Evolutionary conservation across 768 basidiomycete species (phyloP).

Genomic region (Jaapia argillacea): DNA sequence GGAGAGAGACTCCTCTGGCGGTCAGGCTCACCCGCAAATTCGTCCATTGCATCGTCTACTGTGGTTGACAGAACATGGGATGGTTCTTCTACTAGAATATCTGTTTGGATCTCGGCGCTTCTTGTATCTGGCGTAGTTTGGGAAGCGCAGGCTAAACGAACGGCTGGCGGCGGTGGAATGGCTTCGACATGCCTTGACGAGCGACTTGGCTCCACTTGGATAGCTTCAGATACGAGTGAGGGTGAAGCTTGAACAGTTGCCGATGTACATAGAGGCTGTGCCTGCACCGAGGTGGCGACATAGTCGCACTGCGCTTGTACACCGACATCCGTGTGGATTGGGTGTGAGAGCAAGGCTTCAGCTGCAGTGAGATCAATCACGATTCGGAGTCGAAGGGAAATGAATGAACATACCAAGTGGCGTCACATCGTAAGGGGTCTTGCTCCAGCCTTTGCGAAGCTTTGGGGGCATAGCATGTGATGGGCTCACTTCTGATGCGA

Average conservation of each 20-base stretch:
- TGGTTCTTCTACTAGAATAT: too few species aligned
- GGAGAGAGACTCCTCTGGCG: slow-evolving; percentile 43
- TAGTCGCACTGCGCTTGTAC: slow-evolving; percentile 31
- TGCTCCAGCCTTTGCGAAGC: slow-evolving; percentile 33
- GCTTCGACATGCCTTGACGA: neutral
- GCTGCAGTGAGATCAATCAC: too few species aligned
- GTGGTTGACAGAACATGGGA: too few species aligned
- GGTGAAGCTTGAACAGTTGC: neutral
- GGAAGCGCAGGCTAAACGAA: neutral
- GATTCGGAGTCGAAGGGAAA: too few species aligned
- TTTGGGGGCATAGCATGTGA: slow-evolving; percentile 45
- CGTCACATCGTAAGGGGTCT: neutral
- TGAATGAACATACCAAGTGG: neutral
- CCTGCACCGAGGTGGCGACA: slow-evolving; percentile 29
- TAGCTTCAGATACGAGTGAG: neutral
- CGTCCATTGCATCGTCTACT: too few species aligned
- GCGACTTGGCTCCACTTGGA: neutral
- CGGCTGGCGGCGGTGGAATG: neutral
- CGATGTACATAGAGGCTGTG: slow-evolving; percentile 1
- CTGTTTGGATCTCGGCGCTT: too few species aligned
- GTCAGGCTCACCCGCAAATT: too few species aligned
- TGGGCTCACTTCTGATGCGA: slow-evolving; percentile 15
- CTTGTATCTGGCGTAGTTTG: neutral
- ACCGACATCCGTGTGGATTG: slow-evolving; percentile 29
- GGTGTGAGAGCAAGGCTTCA: neutral